Base-by-base conservation (phyloP, 2,329 filamentous ascomycete genomes). In the Neopestalotiopsis rosae region DNA sequence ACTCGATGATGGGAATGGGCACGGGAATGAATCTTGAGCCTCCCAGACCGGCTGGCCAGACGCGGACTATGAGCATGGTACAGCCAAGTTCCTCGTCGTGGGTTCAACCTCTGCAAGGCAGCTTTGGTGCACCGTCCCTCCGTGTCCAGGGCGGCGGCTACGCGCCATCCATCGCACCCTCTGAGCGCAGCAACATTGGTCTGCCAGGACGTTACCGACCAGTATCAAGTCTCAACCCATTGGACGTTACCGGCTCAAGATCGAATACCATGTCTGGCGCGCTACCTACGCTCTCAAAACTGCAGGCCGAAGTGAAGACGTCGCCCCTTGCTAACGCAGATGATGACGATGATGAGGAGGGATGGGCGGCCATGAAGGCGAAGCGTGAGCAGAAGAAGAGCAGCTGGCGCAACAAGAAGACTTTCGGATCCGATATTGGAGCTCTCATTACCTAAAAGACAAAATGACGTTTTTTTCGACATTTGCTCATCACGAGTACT, bases 131-230 rank as follows among this genome's bases (percentile, higher is more conserved):
- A 17, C 86, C 86, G 4, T 88, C 87, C 13, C 84, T 88, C 65
- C 81, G 79, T 68, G 74, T 80, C 67, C 84, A 81, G 80, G 88
- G 83, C 61, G 80, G 81, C 65, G 90, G 89, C 9, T 98, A 98
- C 80, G 88, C 94, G 1, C 90, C 94, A 1, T 98, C 95, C 0
- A 97, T 99, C 73, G 95, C 96, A 2, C 96, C 96, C 1, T 97
- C 94, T 5, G 96, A 98, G 82, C 92, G 96, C 70, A 98, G 95
- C 85, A 98, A 97, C 79, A 85, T 98, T 70, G 96, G 96, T 17
- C 87, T 97, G 66, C 94, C 96, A 9, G 91, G 94, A 40, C 90
- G 96, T 59, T 99, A 99, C 81, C 89, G 96, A 61, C 94, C 96
- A 1, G 95, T 98, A 0, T 94, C 93, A 0, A 91, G 92, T 57